Base-by-base conservation (phyloP, 1,284 basidiomycete genomes). In the Rhodofomes roseus region DNA sequence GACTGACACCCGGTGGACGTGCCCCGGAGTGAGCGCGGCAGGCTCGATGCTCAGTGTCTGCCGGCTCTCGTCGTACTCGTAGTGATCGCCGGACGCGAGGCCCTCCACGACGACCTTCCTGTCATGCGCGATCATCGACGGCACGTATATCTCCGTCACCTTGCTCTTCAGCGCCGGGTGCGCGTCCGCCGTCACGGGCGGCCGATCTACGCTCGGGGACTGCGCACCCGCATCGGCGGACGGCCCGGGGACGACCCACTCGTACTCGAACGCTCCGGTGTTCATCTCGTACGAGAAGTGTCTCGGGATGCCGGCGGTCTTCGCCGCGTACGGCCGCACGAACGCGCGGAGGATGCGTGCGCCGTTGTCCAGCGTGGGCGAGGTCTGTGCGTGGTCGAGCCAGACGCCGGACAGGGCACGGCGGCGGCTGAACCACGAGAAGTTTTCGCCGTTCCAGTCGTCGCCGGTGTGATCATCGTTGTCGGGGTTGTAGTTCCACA, bases 361-460 rank as follows among this genome's bases (percentile, higher is more conserved):
- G 2, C 95, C 95, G 36, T 87, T 84, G 70, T 97, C 95, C 23
- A 95, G 78, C 23, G 81, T 81, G 14, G 80, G 76, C 3, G 85
- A 79, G 11, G 76, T 76, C 66, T 91, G 87, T 12, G 81, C 80
- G 66, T 79, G 74, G 64, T 80, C 77, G 25, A 86, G 73, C 48
- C 83, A 70, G 0, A 79, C 81, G 0, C 77, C 67, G 1, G 83
- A 81, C 12, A 84, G 72, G 0, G 82, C 83, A 8, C 87, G 83
- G 52, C 74, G 75, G 46, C 81, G 76, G 62, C 90, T 91, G 79
- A 93, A 96, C 89, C 93, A 96, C 3, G 93, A 94, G 72, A 97
- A 96, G 75, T 95, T 95, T 74, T 98, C 96, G 50, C 90, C 92
- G 70, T 97, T 98, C 96, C 96, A 98, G 62, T 87, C 80, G 71